phyloP scores from a whole-genome alignment of 257 asterid species.

The Gardenia jasminoides region DNA sequence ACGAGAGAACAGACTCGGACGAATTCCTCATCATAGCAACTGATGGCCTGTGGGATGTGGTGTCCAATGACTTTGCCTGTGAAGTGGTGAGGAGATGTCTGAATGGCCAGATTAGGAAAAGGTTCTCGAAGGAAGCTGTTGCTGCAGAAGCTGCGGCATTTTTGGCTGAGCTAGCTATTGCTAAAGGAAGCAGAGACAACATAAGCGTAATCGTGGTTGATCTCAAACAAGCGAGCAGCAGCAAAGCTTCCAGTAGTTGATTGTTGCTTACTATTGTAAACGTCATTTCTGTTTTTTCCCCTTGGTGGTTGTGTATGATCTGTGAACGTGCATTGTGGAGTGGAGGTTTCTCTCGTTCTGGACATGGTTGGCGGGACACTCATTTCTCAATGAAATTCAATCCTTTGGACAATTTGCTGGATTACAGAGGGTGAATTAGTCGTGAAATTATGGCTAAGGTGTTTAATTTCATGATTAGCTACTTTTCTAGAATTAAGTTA shows the following conservation, averaged over 20 bases:
- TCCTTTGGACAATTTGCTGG: too few relatives aligned
- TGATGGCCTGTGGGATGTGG: slow-evolving; percentile 66
- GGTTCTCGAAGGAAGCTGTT: neutral
- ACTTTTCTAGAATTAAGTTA: neutral
- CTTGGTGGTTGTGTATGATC: neutral
- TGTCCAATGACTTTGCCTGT: slow-evolving; percentile 44
- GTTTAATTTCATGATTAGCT: neutral
- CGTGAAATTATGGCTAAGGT: neutral
- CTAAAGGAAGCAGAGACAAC: slow-evolving; percentile 60
- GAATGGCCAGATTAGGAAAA: slow-evolving; percentile 5
- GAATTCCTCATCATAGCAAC: slow-evolving; percentile 56
- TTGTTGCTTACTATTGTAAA: neutral
- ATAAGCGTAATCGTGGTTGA: slow-evolving; percentile 52
- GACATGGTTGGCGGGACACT: neutral
- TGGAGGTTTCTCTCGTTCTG: too few relatives aligned
- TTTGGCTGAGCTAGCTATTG: slow-evolving; percentile 53
- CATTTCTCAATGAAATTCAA: too few relatives aligned
- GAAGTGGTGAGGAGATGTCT: slow-evolving; percentile 38
- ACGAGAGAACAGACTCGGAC: slow-evolving; percentile 37
- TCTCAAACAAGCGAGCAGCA: slow-evolving; percentile 24
- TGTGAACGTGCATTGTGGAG: neutral
- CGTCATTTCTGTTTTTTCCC: neutral
- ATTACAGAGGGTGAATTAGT: neutral
- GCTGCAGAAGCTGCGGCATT: slow-evolving; percentile 41
- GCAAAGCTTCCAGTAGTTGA: neutral